These are phyloP conservation scores for Didymella pomorum DNA, from an alignment of 2,329 filamentous ascomycete species.

Conservation along the genomic window DNA sequence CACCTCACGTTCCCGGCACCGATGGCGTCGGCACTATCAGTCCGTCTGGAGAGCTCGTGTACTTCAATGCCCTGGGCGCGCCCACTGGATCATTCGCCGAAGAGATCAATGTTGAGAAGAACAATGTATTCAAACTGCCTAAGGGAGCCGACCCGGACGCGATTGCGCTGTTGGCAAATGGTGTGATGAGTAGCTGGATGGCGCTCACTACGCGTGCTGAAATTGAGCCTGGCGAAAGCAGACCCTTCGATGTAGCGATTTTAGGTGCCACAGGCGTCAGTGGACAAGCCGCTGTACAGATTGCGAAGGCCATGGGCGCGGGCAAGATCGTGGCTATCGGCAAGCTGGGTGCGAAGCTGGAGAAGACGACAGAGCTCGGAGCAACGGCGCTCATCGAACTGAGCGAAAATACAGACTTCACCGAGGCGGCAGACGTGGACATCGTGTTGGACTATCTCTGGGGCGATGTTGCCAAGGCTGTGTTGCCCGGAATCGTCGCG, in stretches of 20 bases:
- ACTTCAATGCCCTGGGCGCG: slow-evolving; percentile 55
- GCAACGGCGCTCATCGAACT: slow-evolving; percentile 60
- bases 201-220: slow-evolving; percentile 58
- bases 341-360: slow-evolving; percentile 56
- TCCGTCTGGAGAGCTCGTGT: slow-evolving; percentile 59
- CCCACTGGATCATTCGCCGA: slow-evolving; percentile 58
- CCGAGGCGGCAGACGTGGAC: slow-evolving; percentile 57
- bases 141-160: slow-evolving; percentile 57
- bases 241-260: slow-evolving; percentile 60
- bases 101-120: slow-evolving; percentile 58
- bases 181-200: slow-evolving; percentile 66
- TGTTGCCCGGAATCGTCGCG: slow-evolving; percentile 21
- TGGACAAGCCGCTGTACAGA: slow-evolving; percentile 60
- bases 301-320: slow-evolving; percentile 60
- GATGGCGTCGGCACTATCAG: slow-evolving; percentile 62
- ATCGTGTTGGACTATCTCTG: slow-evolving; percentile 67
- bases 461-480: slow-evolving; percentile 44
- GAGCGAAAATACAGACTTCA: slow-evolving; percentile 61
- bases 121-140: slow-evolving; percentile 54
- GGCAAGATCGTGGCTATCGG: slow-evolving; percentile 61
- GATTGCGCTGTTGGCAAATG: slow-evolving; percentile 64
- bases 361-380: slow-evolving; percentile 45
- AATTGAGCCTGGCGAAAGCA: slow-evolving; percentile 41
- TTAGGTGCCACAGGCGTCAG: slow-evolving; percentile 63
- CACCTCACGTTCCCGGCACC: slow-evolving; percentile 62